phyloP scores from a whole-genome alignment of 257 asterid genomes.

The Primulina tabacum region DNA sequence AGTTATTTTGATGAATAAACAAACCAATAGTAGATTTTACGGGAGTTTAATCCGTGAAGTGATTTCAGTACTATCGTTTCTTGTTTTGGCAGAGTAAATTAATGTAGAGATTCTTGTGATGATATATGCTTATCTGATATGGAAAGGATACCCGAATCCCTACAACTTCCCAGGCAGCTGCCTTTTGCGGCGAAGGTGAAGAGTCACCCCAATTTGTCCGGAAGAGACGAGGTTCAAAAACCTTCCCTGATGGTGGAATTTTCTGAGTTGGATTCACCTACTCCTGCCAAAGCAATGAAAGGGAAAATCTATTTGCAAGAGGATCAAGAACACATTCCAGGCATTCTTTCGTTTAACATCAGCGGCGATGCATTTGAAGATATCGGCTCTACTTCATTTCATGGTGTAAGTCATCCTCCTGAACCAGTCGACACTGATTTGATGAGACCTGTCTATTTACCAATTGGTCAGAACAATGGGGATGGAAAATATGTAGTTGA shows the following conservation, averaged over 20 bases:
- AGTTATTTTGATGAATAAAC: background rate
- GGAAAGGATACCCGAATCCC: conserved; percentile 61
- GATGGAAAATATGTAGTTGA: conserved; percentile 51
- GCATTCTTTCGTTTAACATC: conserved; percentile 33
- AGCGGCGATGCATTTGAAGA: conserved; percentile 60
- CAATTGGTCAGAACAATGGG: conserved; percentile 52
- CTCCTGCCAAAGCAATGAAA: conserved; percentile 47
- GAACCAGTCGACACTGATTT: conserved; percentile 67
- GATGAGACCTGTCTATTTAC: conserved; percentile 71
- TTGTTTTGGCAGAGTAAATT: conserved; percentile 32
- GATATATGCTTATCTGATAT: conserved; percentile 48
- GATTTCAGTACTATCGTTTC: conserved; percentile 4
- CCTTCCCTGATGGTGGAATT: conserved; percentile 31
- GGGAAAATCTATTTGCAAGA: conserved; percentile 49
- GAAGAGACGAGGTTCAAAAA: conserved; percentile 39
- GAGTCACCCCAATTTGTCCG: conserved; percentile 33
- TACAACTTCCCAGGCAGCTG: conserved; percentile 47
- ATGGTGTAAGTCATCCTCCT: conserved; percentile 80
- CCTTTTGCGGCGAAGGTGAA: conserved; percentile 33
- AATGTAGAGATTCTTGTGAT: conserved; percentile 37
- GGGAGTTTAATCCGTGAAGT: conserved; percentile 10
- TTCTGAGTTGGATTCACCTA: conserved; percentile 34
- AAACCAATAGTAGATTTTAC: conserved; percentile 5
- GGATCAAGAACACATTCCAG: conserved; percentile 46
- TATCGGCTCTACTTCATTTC: conserved; percentile 60